Evolutionary conservation across 2,329 filamentous ascomycete species (phyloP).

Genomic region (Pezicula radicicola): DNA sequence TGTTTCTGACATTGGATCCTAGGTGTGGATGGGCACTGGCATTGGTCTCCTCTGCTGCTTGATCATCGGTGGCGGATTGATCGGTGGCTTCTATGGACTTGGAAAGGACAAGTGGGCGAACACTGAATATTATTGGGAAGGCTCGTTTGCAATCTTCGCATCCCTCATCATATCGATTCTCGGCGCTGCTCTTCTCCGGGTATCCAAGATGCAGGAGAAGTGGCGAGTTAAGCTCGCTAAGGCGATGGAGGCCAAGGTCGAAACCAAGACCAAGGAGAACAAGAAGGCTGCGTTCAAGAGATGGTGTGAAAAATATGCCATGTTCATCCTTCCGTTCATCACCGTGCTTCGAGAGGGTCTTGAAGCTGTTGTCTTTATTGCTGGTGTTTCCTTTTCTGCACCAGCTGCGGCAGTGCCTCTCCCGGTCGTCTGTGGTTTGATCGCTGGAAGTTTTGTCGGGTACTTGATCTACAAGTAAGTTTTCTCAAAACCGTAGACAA

Average conservation of each 20-base stretch:
- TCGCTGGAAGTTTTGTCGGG: constrained; percentile 64
- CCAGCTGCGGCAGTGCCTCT: constrained; percentile 76
- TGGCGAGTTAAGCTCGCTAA: constrained; percentile 81
- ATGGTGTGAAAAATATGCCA: constrained; percentile 74
- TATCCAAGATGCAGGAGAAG: constrained; percentile 81
- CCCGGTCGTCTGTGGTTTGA: constrained; percentile 69
- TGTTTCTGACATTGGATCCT: background rate
- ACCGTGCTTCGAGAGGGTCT: constrained; percentile 85
- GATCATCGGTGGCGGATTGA: constrained; percentile 56
- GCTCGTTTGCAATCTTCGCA: constrained; percentile 72
- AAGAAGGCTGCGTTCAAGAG: constrained; percentile 50
- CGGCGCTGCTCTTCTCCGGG: constrained; percentile 74
- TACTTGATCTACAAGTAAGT: constrained; percentile 75
- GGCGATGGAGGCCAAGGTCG: constrained; percentile 55
- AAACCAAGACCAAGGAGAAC: constrained; percentile 31
- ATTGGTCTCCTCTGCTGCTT: constrained; percentile 53
- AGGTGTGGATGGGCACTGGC: constrained; percentile 57
- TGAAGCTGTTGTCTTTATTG: constrained; percentile 83
- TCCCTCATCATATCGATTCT: constrained; percentile 78
- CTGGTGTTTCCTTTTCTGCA: constrained; percentile 74
- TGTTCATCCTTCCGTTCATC: constrained; percentile 84
- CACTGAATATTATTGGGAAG: constrained; percentile 78
- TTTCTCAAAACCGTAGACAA: background rate
- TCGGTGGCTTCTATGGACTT: constrained; percentile 64
- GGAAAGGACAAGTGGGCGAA: constrained; percentile 64